A percentile compares a stretch with the other conserved stretches of the same genome.
Evolutionary conservation across 345 rosid species (phyloP).

Genomic region (Euphorbia tirucalli): DNA sequence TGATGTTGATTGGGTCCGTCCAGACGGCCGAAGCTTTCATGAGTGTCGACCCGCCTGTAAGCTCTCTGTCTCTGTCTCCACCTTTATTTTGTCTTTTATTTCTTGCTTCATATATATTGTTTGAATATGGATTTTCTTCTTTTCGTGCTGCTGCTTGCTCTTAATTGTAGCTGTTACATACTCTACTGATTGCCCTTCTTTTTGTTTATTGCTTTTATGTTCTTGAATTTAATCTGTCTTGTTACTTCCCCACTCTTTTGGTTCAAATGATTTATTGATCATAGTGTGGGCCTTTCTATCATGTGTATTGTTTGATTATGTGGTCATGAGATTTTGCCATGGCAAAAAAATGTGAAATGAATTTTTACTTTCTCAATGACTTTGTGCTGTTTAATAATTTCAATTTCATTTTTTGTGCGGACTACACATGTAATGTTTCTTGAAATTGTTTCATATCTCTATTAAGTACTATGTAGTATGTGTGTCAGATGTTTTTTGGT

Average conservation of each 20-base stretch:
- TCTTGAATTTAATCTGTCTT: not conserved
- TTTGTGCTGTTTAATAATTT: no score
- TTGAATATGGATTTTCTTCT: not conserved
- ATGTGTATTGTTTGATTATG: not conserved
- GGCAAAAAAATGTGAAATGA: no score
- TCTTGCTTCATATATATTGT: not conserved
- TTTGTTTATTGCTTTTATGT: not conserved
- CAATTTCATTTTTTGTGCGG: no score
- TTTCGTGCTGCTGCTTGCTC: not conserved
- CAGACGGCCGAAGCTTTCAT: slow-evolving; percentile 85
- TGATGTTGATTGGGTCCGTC: slow-evolving; percentile 83
- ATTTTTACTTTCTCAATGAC: no score
- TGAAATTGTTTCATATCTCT: no score
- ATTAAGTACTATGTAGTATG: no score
- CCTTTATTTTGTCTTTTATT: not conserved
- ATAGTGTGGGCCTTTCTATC: not conserved
- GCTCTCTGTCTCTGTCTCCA: not conserved
- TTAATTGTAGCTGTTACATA: not conserved
- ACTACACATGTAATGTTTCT: no score
- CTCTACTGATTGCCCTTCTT: not conserved
- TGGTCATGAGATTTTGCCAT: no score
- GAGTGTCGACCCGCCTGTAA: slow-evolving; percentile 93
- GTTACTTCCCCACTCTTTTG: not conserved
- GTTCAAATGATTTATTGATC: not conserved
- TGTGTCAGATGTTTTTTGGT: not conserved